These are phyloP conservation scores for Calycina herbarum DNA, from an alignment of 2,329 filamentous ascomycete genomes.

Conservation along the genomic window DNA sequence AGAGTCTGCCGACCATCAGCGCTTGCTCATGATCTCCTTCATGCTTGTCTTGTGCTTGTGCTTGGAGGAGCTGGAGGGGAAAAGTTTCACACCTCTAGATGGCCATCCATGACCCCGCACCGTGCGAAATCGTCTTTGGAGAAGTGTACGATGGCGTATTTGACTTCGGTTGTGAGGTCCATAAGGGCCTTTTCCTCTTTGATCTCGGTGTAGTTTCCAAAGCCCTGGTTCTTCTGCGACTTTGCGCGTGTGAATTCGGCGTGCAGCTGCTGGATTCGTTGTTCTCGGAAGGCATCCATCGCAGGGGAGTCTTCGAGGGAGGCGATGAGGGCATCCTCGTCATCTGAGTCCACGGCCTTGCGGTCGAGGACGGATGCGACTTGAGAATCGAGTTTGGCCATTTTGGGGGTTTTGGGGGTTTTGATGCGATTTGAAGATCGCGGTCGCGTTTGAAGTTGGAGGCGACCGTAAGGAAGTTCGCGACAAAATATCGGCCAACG, in stretches of 20 bases:
- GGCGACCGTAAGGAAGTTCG: background rate
- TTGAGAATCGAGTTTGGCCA: slow-evolving; percentile 49
- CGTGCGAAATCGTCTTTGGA: slow-evolving; percentile 44
- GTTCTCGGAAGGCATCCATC: slow-evolving; percentile 55
- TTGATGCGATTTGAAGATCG: slow-evolving; percentile 15
- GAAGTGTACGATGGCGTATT: slow-evolving; percentile 44
- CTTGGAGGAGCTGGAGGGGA: background rate
- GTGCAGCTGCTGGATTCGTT: slow-evolving; percentile 57
- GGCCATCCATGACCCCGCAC: slow-evolving; percentile 44
- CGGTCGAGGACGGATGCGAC: slow-evolving; percentile 50
- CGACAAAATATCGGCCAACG: background rate
- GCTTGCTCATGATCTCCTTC: background rate
- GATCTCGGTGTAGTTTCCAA: slow-evolving; percentile 55
- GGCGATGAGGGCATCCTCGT: slow-evolving; percentile 59
- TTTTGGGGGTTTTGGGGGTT: slow-evolving; percentile 25
- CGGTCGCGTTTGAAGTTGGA: slow-evolving; percentile 18
- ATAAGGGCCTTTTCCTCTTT: slow-evolving; percentile 59
- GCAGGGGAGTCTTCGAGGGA: slow-evolving; percentile 53
- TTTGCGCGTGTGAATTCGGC: slow-evolving; percentile 54
- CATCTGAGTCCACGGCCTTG: slow-evolving; percentile 41
- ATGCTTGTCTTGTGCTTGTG: too few relatives aligned
- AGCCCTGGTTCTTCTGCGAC: slow-evolving; percentile 48
- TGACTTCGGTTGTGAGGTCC: slow-evolving; percentile 44
- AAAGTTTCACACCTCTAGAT: slow-evolving; percentile 37
- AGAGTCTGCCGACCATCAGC: slow-evolving; percentile 41